Evolutionary conservation across 1,284 basidiomycete genomes (phyloP).

Genomic region (Ceratobasidium sp.): DNA sequence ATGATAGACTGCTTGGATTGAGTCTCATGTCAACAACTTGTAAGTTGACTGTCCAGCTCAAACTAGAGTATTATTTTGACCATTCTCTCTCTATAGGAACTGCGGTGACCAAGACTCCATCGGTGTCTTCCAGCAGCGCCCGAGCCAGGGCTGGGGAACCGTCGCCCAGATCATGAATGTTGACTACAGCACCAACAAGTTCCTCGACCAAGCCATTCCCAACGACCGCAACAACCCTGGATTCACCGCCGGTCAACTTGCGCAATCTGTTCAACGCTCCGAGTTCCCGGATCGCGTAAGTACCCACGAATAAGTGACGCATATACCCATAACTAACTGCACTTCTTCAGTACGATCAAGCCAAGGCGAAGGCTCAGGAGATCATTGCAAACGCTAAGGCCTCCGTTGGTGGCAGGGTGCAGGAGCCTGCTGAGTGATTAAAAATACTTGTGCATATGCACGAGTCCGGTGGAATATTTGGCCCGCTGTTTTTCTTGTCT

Average conservation of each 20-base stretch:
- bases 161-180: constrained; percentile 46
- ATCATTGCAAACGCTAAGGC: constrained; percentile 16
- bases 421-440: constrained; percentile 26
- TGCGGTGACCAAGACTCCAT: constrained; percentile 47
- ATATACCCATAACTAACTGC: neutral
- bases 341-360: constrained; percentile 32
- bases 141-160: constrained; percentile 48
- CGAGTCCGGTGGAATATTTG: constrained; percentile 5
- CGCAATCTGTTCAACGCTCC: constrained; percentile 40
- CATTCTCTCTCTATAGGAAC: neutral
- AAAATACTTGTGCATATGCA: neutral
- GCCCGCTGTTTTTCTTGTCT: constrained; percentile 12
- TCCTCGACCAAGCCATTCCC: constrained; percentile 41
- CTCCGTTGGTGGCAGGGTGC: constrained; percentile 39
- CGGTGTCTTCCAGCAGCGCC: constrained; percentile 48
- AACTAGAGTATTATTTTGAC: neutral
- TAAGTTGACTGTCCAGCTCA: neutral
- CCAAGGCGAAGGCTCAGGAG: constrained; percentile 28
- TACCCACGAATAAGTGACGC: neutral
- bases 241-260: constrained; percentile 38
- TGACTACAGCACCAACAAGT: constrained; percentile 41
- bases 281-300: constrained; percentile 43
- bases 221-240: constrained; percentile 38
- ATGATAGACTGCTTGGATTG: constrained; percentile 40
- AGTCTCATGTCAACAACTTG: constrained; percentile 44